Conservation (phyloP, 345 rosid species). For the Corchorus capsularis region DNA sequence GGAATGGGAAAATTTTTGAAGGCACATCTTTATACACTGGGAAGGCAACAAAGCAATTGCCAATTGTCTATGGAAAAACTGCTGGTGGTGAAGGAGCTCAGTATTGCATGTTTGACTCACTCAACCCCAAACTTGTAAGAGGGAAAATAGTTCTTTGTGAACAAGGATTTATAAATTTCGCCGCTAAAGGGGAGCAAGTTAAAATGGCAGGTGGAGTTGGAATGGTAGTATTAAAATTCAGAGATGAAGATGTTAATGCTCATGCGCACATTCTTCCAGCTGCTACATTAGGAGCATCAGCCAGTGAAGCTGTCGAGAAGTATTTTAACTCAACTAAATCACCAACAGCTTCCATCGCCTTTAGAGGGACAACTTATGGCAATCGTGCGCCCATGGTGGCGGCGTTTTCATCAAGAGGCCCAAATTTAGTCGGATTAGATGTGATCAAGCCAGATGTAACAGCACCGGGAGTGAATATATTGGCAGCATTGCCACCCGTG, state of each 20-base stretch:
- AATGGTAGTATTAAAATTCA: slow-evolving; percentile 57
- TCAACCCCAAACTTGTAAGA: slow-evolving; percentile 41
- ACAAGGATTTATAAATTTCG: slow-evolving; percentile 20
- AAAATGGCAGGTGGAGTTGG: slow-evolving; percentile 65
- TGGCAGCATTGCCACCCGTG: slow-evolving; percentile 74
- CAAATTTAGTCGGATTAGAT: slow-evolving; percentile 51
- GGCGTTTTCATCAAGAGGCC: slow-evolving; percentile 83
- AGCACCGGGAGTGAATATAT: slow-evolving; percentile 72
- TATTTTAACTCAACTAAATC: slow-evolving; percentile 42
- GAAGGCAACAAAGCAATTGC: slow-evolving; percentile 33
- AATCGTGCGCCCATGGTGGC: slow-evolving; percentile 67
- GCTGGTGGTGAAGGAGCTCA: slow-evolving; percentile 57
- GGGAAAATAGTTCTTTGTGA: slow-evolving; percentile 66
- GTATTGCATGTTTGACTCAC: slow-evolving; percentile 44
- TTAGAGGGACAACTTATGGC: slow-evolving; percentile 60
- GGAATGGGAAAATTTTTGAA: slow-evolving; percentile 40
- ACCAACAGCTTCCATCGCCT: slow-evolving; percentile 56
- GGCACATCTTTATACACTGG: slow-evolving; percentile 61
- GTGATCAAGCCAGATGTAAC: slow-evolving; percentile 78
- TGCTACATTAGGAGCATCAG: slow-evolving; percentile 46
- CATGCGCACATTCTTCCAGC: slow-evolving; percentile 74
- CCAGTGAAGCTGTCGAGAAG: slow-evolving; percentile 39
- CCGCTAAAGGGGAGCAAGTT: slow-evolving; percentile 30
- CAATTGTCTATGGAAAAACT: slow-evolving; percentile 48
- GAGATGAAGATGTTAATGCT: slow-evolving; percentile 61